A percentile compares a stretch with the other conserved stretches of the same genome.
Evolutionary conservation across 768 basidiomycete genomes (phyloP).

Genomic region (Suillus decipiens): DNA sequence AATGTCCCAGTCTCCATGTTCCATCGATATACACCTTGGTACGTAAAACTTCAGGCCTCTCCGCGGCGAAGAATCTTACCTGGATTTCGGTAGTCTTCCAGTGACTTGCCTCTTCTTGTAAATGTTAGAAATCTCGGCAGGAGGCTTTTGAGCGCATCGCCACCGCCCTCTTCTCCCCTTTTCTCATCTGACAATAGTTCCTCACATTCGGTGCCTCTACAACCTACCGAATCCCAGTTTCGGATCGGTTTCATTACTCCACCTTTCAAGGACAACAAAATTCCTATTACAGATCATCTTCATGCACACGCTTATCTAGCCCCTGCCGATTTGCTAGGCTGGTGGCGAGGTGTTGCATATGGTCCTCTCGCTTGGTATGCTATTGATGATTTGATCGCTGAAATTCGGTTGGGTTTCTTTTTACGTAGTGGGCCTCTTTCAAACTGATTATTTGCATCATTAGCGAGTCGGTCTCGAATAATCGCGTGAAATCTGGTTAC

Average conservation of each 20-base stretch:
- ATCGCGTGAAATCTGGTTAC: slow-evolving; percentile 80
- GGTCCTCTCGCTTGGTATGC: slow-evolving; percentile 72
- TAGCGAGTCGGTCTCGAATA: slow-evolving; percentile 76
- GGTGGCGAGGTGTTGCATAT: slow-evolving; percentile 72
- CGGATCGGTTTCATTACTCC: slow-evolving; percentile 79
- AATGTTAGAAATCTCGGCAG: slow-evolving; percentile 59
- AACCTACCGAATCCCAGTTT: slow-evolving; percentile 41
- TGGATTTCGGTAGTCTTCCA: slow-evolving; percentile 55
- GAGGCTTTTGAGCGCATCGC: slow-evolving; percentile 54
- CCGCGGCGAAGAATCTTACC: slow-evolving; percentile 13
- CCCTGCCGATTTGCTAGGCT: slow-evolving; percentile 66
- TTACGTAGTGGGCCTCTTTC: slow-evolving; percentile 10
- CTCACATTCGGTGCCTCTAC: slow-evolving; percentile 30
- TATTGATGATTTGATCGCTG: slow-evolving; percentile 78
- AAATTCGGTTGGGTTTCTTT: slow-evolving; percentile 61
- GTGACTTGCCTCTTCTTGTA: slow-evolving; percentile 72
- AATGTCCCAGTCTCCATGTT: slow-evolving; percentile 61
- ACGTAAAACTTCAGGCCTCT: slow-evolving; percentile 28
- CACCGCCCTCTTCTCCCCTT: slow-evolving; percentile 38
- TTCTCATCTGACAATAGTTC: slow-evolving; percentile 20
- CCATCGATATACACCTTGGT: slow-evolving; percentile 77
- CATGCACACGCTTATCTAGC: slow-evolving; percentile 75
- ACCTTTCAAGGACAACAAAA: slow-evolving; percentile 75
- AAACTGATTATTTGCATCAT: slow-evolving; percentile 8
- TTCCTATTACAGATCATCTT: slow-evolving; percentile 78